Conservation (phyloP, 2,329 filamentous ascomycete species). For the Fusarium succisae region DNA sequence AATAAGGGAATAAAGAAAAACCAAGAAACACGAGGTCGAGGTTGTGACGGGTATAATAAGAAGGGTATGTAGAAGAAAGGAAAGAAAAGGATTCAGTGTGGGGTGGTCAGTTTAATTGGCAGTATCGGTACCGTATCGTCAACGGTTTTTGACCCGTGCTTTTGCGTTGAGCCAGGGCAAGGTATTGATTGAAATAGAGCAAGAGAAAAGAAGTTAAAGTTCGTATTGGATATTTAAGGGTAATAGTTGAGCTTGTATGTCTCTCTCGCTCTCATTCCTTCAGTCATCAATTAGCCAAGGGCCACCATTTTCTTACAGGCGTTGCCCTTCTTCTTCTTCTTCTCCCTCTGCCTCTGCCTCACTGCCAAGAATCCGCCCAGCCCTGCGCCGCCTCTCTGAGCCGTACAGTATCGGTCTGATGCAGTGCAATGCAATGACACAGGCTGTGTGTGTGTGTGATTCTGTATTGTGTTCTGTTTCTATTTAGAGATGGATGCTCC, state of each 20-base stretch:
- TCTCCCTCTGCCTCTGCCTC: slow-evolving; percentile 7
- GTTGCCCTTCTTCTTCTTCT: background rate
- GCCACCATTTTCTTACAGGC: slow-evolving; percentile 23
- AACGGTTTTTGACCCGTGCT: slow-evolving; percentile 17
- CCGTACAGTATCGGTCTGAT: slow-evolving; percentile 8
- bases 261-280: background rate
- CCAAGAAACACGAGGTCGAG: slow-evolving; percentile 1
- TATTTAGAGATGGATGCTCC: background rate
- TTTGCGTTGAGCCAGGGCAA: background rate
- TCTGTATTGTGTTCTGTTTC: background rate
- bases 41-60: slow-evolving; percentile 8
- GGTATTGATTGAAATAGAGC: background rate
- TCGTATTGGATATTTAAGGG: background rate
- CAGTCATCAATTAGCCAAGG: background rate
- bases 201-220: background rate
- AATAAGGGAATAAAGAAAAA: slow-evolving; percentile 1
- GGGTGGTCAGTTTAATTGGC: slow-evolving; percentile 19
- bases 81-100: slow-evolving; percentile 14
- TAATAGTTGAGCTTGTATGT: background rate
- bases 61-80: background rate
- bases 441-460: background rate
- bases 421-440: slow-evolving; percentile 11
- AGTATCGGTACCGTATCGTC: slow-evolving; percentile 26
- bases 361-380: slow-evolving; percentile 31
- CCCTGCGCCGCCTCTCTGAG: slow-evolving; percentile 28